Conservation (phyloP, 2,329 filamentous ascomycete species). For the Aquanectria penicillioides region DNA sequence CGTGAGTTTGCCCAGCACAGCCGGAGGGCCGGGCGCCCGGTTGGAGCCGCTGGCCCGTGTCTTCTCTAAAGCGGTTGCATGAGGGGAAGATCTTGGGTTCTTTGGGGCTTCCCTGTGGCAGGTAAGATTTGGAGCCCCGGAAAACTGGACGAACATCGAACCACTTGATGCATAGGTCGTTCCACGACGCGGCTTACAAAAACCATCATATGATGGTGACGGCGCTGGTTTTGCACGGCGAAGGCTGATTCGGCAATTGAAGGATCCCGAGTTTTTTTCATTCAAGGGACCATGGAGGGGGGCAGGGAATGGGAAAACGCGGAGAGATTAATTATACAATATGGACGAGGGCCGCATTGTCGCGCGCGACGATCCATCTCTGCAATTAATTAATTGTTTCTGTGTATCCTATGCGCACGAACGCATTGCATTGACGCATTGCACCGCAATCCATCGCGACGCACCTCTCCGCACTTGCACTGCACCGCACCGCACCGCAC, state of each 20-base stretch:
- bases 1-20: slow-evolving; percentile 18
- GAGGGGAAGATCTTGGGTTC: slow-evolving; percentile 26
- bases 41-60: slow-evolving; percentile 39
- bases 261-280: slow-evolving; percentile 15
- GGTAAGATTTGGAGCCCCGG: slow-evolving; percentile 34
- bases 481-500: not conserved
- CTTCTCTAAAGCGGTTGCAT: slow-evolving; percentile 30
- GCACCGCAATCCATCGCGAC: slow-evolving; percentile 10
- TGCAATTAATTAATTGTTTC: slow-evolving; percentile 26
- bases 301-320: slow-evolving; percentile 16
- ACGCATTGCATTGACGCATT: slow-evolving; percentile 27
- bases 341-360: slow-evolving; percentile 15
- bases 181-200: slow-evolving; percentile 32
- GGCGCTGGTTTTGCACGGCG: slow-evolving; percentile 5
- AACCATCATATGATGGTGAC: slow-evolving; percentile 41
- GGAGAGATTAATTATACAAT: slow-evolving; percentile 35
- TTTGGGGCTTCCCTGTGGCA: slow-evolving; percentile 25
- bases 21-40: slow-evolving; percentile 33
- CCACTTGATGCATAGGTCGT: slow-evolving; percentile 38
- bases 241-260: slow-evolving; percentile 21
- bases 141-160: slow-evolving; percentile 40
- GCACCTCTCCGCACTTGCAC: not conserved
- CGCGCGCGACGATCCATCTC: not conserved
- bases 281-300: slow-evolving; percentile 5
- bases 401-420: slow-evolving; percentile 12